A percentile compares a stretch with the other conserved stretches of the same genome.
These are phyloP conservation scores for Thalassia testudinum DNA, from an alignment of 116 monocot species.

Conservation along the genomic window DNA sequence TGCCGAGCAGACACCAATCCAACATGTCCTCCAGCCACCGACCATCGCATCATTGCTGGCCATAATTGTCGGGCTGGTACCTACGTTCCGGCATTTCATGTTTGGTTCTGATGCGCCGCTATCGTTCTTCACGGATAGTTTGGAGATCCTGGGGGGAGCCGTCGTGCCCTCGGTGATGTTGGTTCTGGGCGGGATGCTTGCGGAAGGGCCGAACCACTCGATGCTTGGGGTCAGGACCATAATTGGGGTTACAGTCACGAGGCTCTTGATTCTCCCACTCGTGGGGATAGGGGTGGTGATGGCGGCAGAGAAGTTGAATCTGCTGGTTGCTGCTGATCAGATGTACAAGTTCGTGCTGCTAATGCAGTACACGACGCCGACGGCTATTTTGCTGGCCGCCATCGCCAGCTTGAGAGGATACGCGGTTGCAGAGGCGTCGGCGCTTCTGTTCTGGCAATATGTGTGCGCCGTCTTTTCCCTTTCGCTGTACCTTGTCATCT, in stretches of 20 bases:
- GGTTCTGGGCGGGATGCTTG: slow-evolving; percentile 77
- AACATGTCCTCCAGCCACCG: slow-evolving; percentile 84
- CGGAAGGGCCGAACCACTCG: slow-evolving; percentile 81
- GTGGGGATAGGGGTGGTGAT: slow-evolving; percentile 70
- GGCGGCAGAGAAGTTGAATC: slow-evolving; percentile 32
- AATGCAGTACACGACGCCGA: slow-evolving; percentile 77
- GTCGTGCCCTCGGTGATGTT: slow-evolving; percentile 90
- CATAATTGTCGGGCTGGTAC: slow-evolving; percentile 66
- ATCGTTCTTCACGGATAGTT: slow-evolving; percentile 70
- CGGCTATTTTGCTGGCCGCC: slow-evolving; percentile 79
- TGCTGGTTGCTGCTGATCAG: slow-evolving; percentile 36
- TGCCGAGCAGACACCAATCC: slow-evolving; percentile 80
- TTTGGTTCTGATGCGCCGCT: slow-evolving; percentile 72
- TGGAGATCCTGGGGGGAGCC: slow-evolving; percentile 78
- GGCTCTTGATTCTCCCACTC: slow-evolving; percentile 65
- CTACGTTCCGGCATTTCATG: slow-evolving; percentile 41
- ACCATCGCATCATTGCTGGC: slow-evolving; percentile 88
- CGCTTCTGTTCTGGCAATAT: slow-evolving; percentile 90
- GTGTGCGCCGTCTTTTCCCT: slow-evolving; percentile 62
- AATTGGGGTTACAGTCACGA: slow-evolving; percentile 49
- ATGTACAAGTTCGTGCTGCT: slow-evolving; percentile 79
- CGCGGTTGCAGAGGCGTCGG: slow-evolving; percentile 75
- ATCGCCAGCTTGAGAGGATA: slow-evolving; percentile 92
- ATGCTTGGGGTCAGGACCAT: slow-evolving; percentile 58
- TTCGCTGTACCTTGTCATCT: slow-evolving; percentile 61